Conservation (phyloP, 352 stramenopile genomes). For the Blastocystis sp. region DNA sequence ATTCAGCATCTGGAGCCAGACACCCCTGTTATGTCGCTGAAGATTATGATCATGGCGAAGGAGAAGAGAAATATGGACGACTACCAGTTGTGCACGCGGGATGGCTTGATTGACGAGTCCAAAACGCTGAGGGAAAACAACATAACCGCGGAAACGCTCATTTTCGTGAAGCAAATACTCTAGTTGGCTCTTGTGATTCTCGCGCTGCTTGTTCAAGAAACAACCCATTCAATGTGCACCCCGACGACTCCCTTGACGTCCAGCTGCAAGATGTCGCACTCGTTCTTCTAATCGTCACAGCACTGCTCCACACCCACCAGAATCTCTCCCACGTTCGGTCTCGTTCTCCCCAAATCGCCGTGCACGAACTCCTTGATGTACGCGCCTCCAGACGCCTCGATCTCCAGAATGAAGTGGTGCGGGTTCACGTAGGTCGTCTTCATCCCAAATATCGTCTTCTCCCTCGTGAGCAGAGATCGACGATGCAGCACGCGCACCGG, state of each 20-base stretch:
- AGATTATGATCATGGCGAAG: neutral
- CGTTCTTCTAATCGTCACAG: conserved; percentile 15
- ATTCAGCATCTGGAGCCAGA: neutral
- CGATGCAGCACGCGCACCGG: conserved; percentile 96
- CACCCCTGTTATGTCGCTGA: neutral
- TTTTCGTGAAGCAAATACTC: neutral
- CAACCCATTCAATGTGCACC: conserved; percentile 75
- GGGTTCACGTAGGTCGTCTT: conserved; percentile 86
- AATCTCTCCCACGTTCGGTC: conserved; percentile 89
- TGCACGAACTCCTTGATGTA: conserved; percentile 99
- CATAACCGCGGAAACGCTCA: neutral
- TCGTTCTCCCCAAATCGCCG: conserved; percentile 94
- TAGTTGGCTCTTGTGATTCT: neutral
- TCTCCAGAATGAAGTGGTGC: conserved; percentile 92
- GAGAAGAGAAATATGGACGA: neutral
- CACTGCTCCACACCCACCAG: conserved; percentile 78
- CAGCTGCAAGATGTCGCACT: conserved; percentile 92
- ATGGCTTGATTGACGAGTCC: neutral
- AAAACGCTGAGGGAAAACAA: conserved; percentile 7
- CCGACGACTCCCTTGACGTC: conserved; percentile 89
- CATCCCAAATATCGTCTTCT: conserved; percentile 82
- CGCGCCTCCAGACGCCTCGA: conserved; percentile 92
- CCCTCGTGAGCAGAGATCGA: conserved; percentile 88
- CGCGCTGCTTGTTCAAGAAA: conserved; percentile 12
- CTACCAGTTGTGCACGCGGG: neutral